A percentile compares a stretch with the other conserved stretches of the same genome.
Conservation (phyloP, 352 stramenopile species). For the Phytophthora citricola region DNA sequence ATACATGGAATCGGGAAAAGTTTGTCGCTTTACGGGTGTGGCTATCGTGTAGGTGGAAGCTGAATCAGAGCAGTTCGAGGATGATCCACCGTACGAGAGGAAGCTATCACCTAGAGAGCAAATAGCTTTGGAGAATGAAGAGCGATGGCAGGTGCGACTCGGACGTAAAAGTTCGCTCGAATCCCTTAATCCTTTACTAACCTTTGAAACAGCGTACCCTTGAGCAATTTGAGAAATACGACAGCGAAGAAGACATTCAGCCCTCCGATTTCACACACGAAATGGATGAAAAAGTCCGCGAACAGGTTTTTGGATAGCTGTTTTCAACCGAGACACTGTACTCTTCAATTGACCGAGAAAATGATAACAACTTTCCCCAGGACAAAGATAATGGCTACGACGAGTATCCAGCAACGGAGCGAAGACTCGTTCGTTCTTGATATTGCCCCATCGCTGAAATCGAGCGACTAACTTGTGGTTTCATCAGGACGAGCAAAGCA, state of each 20-base stretch:
- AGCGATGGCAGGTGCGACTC: conserved; percentile 18
- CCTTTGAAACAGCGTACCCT: neutral
- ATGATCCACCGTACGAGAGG: conserved; percentile 6
- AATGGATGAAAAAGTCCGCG: neutral
- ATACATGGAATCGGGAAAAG: neutral
- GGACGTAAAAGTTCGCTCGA: neutral
- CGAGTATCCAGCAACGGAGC: conserved; percentile 15
- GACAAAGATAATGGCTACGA: conserved; percentile 4
- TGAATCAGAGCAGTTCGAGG: neutral
- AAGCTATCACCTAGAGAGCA: conserved; percentile 14
- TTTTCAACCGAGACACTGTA: neutral
- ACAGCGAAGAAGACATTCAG: conserved; percentile 7
- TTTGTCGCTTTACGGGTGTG: neutral
- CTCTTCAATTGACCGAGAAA: neutral
- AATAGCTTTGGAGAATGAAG: conserved; percentile 14
- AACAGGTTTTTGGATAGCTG: conserved; percentile 4
- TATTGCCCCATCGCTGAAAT: neutral
- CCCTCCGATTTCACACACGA: neutral
- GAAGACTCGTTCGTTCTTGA: conserved; percentile 24
- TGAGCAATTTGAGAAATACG: conserved; percentile 10
- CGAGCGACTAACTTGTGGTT: neutral
- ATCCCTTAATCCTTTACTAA: neutral
- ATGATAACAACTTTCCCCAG: neutral
- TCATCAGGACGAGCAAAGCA: conserved; percentile 5
- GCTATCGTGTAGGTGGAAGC: conserved; percentile 4